Conservation (phyloP, 306 rosid genomes). For the Notholithocarpus densiflorus region DNA sequence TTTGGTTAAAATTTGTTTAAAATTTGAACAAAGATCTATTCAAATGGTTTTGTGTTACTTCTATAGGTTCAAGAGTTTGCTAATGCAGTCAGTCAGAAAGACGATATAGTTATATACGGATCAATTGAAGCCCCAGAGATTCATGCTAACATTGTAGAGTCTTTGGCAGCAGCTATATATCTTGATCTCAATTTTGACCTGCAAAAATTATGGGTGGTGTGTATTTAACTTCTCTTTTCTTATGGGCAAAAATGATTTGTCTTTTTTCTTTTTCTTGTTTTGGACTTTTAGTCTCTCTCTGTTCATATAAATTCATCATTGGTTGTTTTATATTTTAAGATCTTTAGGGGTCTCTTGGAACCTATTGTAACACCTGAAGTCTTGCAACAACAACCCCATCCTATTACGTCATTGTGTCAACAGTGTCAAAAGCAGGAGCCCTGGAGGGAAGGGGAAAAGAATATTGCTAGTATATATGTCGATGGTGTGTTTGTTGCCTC, state of each 20-base stretch:
- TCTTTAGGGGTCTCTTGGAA: constrained; percentile 56
- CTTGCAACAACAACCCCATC: constrained; percentile 56
- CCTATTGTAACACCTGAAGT: constrained; percentile 56
- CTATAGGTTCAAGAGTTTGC: constrained; percentile 51
- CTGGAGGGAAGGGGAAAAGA: constrained; percentile 32
- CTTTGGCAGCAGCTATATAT: constrained; percentile 64
- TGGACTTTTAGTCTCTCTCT: background rate
- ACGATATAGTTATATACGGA: constrained; percentile 32
- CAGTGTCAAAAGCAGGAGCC: constrained; percentile 55
- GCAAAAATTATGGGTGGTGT: too few species aligned
- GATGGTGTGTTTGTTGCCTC: constrained; percentile 24
- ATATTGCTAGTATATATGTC: constrained; percentile 43
- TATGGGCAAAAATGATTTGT: too few species aligned
- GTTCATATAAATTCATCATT: background rate
- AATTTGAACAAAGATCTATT: background rate
- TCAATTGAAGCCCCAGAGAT: constrained; percentile 67
- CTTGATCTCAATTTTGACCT: constrained; percentile 47
- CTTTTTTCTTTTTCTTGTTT: background rate
- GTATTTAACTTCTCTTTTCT: too few species aligned
- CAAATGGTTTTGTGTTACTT: background rate
- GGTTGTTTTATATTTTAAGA: constrained; percentile 31
- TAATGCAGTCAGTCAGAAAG: constrained; percentile 36
- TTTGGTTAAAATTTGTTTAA: background rate
- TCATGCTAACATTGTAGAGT: constrained; percentile 83
- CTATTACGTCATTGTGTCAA: constrained; percentile 52